A percentile compares a stretch with the other conserved stretches of the same genome.
Conservation (phyloP, 2,329 filamentous ascomycete genomes). For the Pseudogymnoascus sp. region DNA sequence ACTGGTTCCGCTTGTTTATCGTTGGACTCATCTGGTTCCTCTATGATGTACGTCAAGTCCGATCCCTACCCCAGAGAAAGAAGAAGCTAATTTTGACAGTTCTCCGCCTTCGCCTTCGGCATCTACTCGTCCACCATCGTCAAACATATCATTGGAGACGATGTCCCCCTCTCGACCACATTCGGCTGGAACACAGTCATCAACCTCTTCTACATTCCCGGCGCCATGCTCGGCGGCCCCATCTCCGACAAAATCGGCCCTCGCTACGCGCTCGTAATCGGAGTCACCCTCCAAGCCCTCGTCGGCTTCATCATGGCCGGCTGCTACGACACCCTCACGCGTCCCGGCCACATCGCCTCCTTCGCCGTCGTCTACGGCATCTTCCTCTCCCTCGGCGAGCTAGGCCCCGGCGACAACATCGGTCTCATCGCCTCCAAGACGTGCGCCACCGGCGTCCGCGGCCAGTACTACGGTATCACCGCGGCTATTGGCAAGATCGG, state of each 20-base stretch:
- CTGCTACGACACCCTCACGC: constrained; percentile 63
- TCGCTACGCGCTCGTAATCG: constrained; percentile 62
- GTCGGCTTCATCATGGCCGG: constrained; percentile 88
- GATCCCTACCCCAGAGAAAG: not conserved
- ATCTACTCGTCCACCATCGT: constrained; percentile 79
- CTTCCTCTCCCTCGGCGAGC: constrained; percentile 69
- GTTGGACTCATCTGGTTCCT: constrained; percentile 79
- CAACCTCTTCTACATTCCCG: constrained; percentile 84
- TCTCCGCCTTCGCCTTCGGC: constrained; percentile 75
- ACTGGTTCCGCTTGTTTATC: constrained; percentile 63
- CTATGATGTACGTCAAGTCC: constrained; percentile 51
- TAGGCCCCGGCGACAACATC: constrained; percentile 88
- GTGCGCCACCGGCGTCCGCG: constrained; percentile 79
- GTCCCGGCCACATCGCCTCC: constrained; percentile 58
- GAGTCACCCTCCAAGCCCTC: constrained; percentile 64
- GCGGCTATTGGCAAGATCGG: constrained; percentile 69
- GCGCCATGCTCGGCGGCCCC: constrained; percentile 69
- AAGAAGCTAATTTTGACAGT: constrained; percentile 37
- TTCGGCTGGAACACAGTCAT: constrained; percentile 87
- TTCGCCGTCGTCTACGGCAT: constrained; percentile 77
- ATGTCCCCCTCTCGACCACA: constrained; percentile 60
- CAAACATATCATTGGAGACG: constrained; percentile 51
- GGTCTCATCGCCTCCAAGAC: constrained; percentile 82
- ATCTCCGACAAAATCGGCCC: constrained; percentile 74
- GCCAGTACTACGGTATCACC: constrained; percentile 66